Evolutionary conservation across 495 filamentous ascomycete genomes (phyloP).

Genomic region (Viridothelium virens): DNA sequence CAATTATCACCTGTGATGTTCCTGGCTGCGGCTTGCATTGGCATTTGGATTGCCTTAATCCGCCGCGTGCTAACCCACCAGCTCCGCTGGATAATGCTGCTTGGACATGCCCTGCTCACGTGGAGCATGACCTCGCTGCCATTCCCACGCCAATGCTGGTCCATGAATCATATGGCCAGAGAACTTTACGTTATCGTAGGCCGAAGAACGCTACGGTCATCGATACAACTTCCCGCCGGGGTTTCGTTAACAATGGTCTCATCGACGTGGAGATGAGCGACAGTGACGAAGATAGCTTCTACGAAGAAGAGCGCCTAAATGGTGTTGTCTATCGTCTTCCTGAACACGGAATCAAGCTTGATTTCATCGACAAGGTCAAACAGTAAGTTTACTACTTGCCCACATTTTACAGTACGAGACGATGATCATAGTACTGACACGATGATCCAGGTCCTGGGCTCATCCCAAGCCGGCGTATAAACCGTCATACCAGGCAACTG

Average conservation of each 20-base stretch:
- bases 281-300: not conserved
- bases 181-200: constrained; percentile 41
- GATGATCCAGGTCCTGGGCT: constrained; percentile 14
- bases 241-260: constrained; percentile 63
- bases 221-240: constrained; percentile 45
- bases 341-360: constrained; percentile 65
- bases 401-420: not conserved
- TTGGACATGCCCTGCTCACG: constrained; percentile 87
- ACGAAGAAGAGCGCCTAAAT: not conserved
- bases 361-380: constrained; percentile 58
- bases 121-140: constrained; percentile 50
- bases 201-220: constrained; percentile 46
- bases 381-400: constrained; percentile 23
- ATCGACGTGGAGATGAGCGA: constrained; percentile 55
- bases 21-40: constrained; percentile 64
- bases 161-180: constrained; percentile 25
- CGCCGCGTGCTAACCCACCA: constrained; percentile 72
- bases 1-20: constrained; percentile 41
- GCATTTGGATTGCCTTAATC: constrained; percentile 87
- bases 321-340: constrained; percentile 57
- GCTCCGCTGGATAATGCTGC: constrained; percentile 48
- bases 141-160: constrained; percentile 29
- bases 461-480: not conserved
- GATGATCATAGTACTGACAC: constrained; percentile 3
- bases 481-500: too few relatives aligned